A percentile compares a stretch with the other conserved stretches of the same genome.
Evolutionary conservation across 352 stramenopile genomes (phyloP).

Genomic region (Phytophthora tentaculata): DNA sequence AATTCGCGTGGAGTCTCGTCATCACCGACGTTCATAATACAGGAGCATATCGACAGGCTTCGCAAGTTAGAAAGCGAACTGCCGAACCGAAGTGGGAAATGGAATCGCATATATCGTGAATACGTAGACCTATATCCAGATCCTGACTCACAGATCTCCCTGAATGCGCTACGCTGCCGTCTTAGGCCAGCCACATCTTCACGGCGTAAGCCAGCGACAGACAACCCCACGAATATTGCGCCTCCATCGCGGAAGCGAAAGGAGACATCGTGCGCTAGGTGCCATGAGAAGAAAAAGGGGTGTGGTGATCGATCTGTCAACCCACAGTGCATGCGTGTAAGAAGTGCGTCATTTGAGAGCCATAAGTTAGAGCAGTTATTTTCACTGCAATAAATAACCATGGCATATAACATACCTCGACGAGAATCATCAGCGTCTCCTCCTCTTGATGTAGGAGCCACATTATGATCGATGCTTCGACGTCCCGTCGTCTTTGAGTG

Average conservation of each 20-base stretch:
- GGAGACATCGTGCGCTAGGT: constrained; percentile 5
- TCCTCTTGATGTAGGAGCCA: too few species aligned
- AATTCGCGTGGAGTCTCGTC: background rate
- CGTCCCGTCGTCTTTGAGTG: too few species aligned
- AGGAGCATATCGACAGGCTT: constrained; percentile 5
- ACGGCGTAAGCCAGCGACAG: background rate
- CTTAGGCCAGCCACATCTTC: background rate
- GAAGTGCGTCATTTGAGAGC: background rate
- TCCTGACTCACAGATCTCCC: background rate
- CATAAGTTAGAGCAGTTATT: background rate
- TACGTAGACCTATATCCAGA: constrained; percentile 8
- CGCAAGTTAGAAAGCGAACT: background rate
- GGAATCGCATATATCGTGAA: constrained; percentile 1
- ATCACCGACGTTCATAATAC: background rate
- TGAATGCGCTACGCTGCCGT: constrained; percentile 3
- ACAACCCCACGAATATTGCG: background rate
- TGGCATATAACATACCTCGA: background rate
- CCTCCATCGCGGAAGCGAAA: constrained; percentile 1
- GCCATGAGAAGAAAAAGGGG: constrained; percentile 2
- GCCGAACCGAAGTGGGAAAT: constrained; percentile 9
- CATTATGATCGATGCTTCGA: too few species aligned
- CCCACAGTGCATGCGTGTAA: constrained; percentile 4
- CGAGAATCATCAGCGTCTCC: background rate
- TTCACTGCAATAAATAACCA: background rate
- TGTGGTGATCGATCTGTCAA: constrained; percentile 9